Evolutionary conservation across 352 stramenopile species (phyloP), one percentile per base, ranked within the genome.

Genomic region (Pythium scleroteichum): DNA sequence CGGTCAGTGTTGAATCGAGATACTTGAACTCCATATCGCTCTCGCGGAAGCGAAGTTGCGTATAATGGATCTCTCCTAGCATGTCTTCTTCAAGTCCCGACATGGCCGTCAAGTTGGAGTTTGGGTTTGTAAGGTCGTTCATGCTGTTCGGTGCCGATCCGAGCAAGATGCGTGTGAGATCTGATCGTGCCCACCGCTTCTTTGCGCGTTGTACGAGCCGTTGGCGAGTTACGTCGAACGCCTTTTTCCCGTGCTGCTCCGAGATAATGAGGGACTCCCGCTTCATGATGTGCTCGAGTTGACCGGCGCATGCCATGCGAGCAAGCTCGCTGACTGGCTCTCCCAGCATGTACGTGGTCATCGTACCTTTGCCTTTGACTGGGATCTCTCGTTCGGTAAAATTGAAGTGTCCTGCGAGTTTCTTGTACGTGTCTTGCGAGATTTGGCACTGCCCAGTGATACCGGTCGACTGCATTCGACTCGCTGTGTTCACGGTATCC

Each of bases 401-500:
- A 9, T 49, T 73, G 33, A 95, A 95, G 49, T 92, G 76, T 0
- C 80, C 78, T 1, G 63, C 72, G 1, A 95, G 73, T 29, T 95
- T 93, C 59, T 88, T 87, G 68, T 92, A 92, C 29, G 83, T 95
- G 6, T 90, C 77, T 22, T 92, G 76, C 0, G 83, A 94, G 40
- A 95, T 57, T 56, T 97, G 90, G 48, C 92, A 95, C 0, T 72
- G 71, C 0, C 82, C 87, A 3, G 81, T 87, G 16, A 92, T 59
- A 0, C 88, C 89, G 23, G 91, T 96, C 5, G 85, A 96, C 58
- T 98, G 88, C 92, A 96, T 97, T 2, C 90, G 78, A 4, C 81
- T 89, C 4, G 88, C 75, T 0, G 88, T 97, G 62, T 97, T 98
- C 3, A 97, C 89, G 0, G 94, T 95, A 57, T 98, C 94, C 7